Percentiles rank a stretch among this genome's conserved stretches.
Evolutionary conservation across 306 rosid genomes (phyloP).

Genomic region (Arachis stenosperma): DNA sequence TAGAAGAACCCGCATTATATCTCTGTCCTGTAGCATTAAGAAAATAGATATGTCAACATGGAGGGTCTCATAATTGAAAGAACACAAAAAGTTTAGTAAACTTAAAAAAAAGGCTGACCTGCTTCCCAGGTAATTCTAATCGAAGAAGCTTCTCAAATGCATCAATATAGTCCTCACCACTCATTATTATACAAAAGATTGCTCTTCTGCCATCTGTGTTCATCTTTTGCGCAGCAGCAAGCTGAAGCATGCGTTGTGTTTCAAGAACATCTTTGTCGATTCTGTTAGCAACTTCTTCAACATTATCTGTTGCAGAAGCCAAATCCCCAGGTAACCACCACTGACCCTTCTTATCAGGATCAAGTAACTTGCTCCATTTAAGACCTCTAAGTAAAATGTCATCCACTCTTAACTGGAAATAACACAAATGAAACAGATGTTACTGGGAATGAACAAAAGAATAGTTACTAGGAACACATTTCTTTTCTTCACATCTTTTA

Average conservation of each 20-base stretch:
- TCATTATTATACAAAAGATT: constrained; percentile 92
- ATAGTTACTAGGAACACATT: too few species aligned
- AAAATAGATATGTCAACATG: neutral
- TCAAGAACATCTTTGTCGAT: constrained; percentile 84
- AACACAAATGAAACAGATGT: neutral
- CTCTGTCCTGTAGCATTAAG: constrained; percentile 68
- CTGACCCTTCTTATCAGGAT: constrained; percentile 86
- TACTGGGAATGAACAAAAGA: too few species aligned
- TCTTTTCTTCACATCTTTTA: too few species aligned
- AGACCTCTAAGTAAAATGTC: constrained; percentile 72
- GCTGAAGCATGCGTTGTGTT: constrained; percentile 83
- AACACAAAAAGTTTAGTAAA: constrained; percentile 10
- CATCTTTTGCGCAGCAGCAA: constrained; percentile 92
- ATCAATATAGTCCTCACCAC: constrained; percentile 89
- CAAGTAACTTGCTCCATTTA: constrained; percentile 85
- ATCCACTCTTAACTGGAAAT: constrained; percentile 71
- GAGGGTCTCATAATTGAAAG: constrained; percentile 2
- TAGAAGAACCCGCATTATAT: constrained; percentile 88
- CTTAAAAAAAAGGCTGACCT: constrained; percentile 50
- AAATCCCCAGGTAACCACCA: constrained; percentile 85
- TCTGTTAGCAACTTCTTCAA: constrained; percentile 69
- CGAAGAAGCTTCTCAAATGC: constrained; percentile 94
- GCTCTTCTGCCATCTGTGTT: constrained; percentile 90
- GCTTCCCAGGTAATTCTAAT: constrained; percentile 85
- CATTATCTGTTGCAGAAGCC: constrained; percentile 53